Base-by-base conservation (phyloP, 31 red algal genomes). In the Pterothamnion heteromorphum region DNA sequence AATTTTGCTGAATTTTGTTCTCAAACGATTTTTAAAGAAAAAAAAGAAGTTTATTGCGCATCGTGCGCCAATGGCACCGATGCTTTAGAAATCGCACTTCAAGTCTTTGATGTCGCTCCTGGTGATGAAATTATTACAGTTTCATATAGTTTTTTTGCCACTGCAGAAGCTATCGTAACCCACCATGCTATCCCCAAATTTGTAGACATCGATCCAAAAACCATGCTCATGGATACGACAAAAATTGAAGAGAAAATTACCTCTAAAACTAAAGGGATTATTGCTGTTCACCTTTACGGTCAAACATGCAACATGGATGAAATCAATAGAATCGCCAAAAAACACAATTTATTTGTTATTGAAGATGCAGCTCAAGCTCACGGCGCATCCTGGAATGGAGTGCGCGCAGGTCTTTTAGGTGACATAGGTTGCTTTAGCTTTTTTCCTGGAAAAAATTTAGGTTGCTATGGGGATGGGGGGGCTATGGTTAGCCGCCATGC, bases 121-220 rank as follows among this genome's bases (percentile, higher is more conserved):
- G 93, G 93, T 71, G 93, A 94, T 33, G 93, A 94, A 86, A 90
- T 94, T 30, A 92, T 94, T 38, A 88, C 37, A 9, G 27, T 90
- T 5, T 43, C 93, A 35, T 88, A 89, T 36, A 93, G 91, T 1
- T 94, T 92, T 92, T 41, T 92, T 32, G 51, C 91, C 34, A 78
- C 93, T 24, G 93, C 93, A 26, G 74, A 94, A 27, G 93, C 82
- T 33, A 57, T 94, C 30, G 74, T 39, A 22, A 37, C 76, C 41
- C 33, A 80, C 37, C 91, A 90, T 35, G 93, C 93, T 4, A 93
- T 44, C 26, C 74, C 81, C 80, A 90, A 93, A 2, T 94, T 94
- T 94, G 93, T 92, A 57, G 93, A 94, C 38, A 93, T 94, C 57
- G 92, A 86, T 36, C 30, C 91, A 43, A 32, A 30, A 26, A 93